Base-by-base conservation (phyloP, 352 stramenopile species). In the Phytophthora hibernalis region DNA sequence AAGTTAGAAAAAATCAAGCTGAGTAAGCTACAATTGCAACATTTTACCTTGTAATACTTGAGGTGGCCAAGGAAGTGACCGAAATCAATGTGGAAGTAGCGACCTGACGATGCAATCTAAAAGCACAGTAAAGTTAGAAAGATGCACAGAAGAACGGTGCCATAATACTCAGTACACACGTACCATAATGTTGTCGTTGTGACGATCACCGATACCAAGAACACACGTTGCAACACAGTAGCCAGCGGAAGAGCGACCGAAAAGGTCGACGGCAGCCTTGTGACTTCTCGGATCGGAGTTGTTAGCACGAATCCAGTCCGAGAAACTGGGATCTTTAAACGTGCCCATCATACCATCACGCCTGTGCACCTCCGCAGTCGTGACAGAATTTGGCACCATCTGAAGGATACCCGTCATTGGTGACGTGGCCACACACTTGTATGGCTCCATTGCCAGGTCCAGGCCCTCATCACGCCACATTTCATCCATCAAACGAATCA, bases 141-240 rank as follows among this genome's bases (percentile, higher is more conserved):
- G 45, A 28, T n/a, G 8, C 21, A 55, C 7, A n/a, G 1, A 42
- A 7, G 18, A 31, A n/a, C 54, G 16, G 7, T 9, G 28, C 12
- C 18, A 20, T 9, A 38, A 10, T 20, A 16, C 5, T 66, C 76
- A 61, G 2, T 22, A 22, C 15, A 18, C 2, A 62, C 71, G 33
- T 65, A 98, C 72, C 96, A 99, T 99, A 57, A 98, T 97, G 71
- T 98, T 98, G 76, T 98, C 95, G 51, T 97, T 98, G 76, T 98
- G 95, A 9, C 95, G 90, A 70, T 98, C 95, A 58, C 95, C 95
- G 61, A 98, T 97, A 37, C 95, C 95, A 40, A 98, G 80, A 2
- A 98, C 90, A 68, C 93, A 98, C 1, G 93, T 98, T 1, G 93
- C 94, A 1, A 98, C 93, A 76, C 91, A 98, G 74, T 98, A 98